These are phyloP conservation scores for Daedaleopsis nitida DNA, from an alignment of 768 basidiomycete genomes.

Conservation along the genomic window DNA sequence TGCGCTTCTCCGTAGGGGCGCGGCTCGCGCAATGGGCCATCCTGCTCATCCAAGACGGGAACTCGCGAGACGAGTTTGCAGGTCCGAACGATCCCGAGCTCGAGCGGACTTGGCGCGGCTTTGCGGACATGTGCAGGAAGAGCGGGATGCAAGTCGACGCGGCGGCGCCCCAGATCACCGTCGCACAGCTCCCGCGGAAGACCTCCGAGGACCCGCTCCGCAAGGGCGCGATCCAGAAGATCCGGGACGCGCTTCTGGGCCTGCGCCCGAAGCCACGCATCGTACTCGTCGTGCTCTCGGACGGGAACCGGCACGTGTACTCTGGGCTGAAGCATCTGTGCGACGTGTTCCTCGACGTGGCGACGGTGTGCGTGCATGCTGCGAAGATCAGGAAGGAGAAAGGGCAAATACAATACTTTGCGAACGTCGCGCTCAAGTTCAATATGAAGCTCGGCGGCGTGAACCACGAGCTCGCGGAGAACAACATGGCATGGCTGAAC, in stretches of 20 bases:
- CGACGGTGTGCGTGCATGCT: constrained; percentile 75
- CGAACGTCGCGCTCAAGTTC: constrained; percentile 56
- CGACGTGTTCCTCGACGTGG: constrained; percentile 49
- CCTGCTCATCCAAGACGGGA: constrained; percentile 64
- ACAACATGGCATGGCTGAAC: constrained; percentile 41
- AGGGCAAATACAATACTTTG: constrained; percentile 54
- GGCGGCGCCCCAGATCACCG: constrained; percentile 39
- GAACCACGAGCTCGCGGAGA: constrained; percentile 47
- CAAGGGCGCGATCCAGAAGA: constrained; percentile 45
- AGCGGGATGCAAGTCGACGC: constrained; percentile 61
- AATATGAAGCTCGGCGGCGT: constrained; percentile 59
- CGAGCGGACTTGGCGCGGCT: constrained; percentile 46
- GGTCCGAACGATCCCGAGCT: constrained; percentile 58
- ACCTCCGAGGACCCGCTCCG: constrained; percentile 57
- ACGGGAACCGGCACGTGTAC: constrained; percentile 49
- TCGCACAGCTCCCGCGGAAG: constrained; percentile 53
- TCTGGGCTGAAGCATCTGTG: constrained; percentile 54
- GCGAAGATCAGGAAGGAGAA: constrained; percentile 69
- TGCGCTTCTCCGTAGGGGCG: constrained; percentile 63
- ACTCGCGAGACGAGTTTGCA: constrained; percentile 58
- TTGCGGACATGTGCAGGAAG: constrained; percentile 59
- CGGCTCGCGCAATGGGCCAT: constrained; percentile 66
- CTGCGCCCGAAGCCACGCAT: constrained; percentile 43
- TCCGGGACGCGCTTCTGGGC: constrained; percentile 43
- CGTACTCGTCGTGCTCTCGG: constrained; percentile 50